Conservation (phyloP, 805 yeast genomes). For the Pichia eremophila region DNA sequence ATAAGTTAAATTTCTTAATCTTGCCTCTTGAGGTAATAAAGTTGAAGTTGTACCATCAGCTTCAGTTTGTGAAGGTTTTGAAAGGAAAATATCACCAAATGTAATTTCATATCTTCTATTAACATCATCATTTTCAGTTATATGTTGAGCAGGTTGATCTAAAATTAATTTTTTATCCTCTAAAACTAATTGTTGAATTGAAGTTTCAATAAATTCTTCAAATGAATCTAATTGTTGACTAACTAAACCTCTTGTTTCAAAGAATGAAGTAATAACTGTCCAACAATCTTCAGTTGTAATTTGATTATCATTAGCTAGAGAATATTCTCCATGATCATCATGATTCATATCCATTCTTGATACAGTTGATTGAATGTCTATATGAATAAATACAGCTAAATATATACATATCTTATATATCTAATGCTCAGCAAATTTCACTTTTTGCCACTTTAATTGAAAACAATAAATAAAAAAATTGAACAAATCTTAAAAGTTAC, state of each 20-base stretch:
- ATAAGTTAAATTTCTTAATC: conserved; percentile 91
- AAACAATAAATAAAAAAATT: no score
- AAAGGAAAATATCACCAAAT: conserved; percentile 94
- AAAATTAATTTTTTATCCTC: conserved; percentile 90
- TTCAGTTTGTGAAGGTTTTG: conserved; percentile 97
- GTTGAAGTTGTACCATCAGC: conserved; percentile 99
- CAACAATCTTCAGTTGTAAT: conserved; percentile 95
- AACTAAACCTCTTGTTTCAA: conserved; percentile 92
- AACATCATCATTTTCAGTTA: conserved; percentile 80
- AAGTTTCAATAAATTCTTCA: conserved; percentile 93
- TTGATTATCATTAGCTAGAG: not conserved
- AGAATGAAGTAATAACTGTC: conserved; percentile 94
- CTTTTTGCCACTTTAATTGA: not conserved
- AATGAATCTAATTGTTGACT: conserved; percentile 98
- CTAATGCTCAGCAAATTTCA: not conserved
- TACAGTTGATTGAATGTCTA: no score
- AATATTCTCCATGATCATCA: not conserved
- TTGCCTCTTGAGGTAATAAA: conserved; percentile 96
- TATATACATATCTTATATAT: no score
- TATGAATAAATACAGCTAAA: no score
- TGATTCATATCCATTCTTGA: not conserved
- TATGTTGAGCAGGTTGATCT: conserved; percentile 98
- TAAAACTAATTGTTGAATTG: conserved; percentile 93
- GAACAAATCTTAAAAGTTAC: not conserved
- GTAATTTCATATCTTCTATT: conserved; percentile 91